Conservation (phyloP, 139 green algal genomes). For the Chlorella sp. region DNA sequence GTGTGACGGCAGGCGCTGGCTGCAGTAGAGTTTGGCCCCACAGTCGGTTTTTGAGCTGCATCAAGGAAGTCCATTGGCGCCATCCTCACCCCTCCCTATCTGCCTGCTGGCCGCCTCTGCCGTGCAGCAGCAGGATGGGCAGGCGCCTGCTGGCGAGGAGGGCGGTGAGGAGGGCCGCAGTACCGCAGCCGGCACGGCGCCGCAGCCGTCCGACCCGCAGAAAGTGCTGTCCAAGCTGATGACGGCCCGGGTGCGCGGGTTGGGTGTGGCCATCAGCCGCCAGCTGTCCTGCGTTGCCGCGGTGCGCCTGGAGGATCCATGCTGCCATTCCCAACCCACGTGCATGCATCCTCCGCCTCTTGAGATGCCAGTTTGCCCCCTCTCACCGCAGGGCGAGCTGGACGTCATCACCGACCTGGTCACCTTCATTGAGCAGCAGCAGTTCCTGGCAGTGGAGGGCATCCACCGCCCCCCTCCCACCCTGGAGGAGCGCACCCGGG, state of each 20-base stretch:
- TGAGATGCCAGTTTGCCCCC: too few relatives aligned
- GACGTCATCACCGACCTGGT: slow-evolving; percentile 51
- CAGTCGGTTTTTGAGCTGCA: too few relatives aligned
- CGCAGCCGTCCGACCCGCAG: slow-evolving; percentile 12
- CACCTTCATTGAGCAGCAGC: slow-evolving; percentile 43
- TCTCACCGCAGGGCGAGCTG: slow-evolving; percentile 36
- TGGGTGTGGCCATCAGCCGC: too few relatives aligned
- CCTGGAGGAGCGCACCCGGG: neutral
- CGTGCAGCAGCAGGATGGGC: neutral
- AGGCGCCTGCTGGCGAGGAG: neutral
- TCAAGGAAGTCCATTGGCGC: too few relatives aligned
- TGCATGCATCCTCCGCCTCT: too few relatives aligned
- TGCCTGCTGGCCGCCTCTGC: neutral
- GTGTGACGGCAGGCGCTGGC: too few relatives aligned
- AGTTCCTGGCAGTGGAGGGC: slow-evolving; percentile 42
- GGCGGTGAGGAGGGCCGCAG: neutral
- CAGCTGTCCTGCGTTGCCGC: too few relatives aligned
- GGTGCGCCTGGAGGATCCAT: too few relatives aligned
- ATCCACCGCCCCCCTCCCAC: slow-evolving; percentile 10
- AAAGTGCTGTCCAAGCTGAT: slow-evolving; percentile 43
- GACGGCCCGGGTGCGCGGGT: slow-evolving; percentile 18
- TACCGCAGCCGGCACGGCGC: neutral
- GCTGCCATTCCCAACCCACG: too few relatives aligned
- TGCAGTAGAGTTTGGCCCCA: too few relatives aligned
- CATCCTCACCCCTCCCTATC: too few relatives aligned